phyloP scores from a whole-genome alignment of 768 basidiomycete genomes.

The Xerocomellus amylosporus region DNA sequence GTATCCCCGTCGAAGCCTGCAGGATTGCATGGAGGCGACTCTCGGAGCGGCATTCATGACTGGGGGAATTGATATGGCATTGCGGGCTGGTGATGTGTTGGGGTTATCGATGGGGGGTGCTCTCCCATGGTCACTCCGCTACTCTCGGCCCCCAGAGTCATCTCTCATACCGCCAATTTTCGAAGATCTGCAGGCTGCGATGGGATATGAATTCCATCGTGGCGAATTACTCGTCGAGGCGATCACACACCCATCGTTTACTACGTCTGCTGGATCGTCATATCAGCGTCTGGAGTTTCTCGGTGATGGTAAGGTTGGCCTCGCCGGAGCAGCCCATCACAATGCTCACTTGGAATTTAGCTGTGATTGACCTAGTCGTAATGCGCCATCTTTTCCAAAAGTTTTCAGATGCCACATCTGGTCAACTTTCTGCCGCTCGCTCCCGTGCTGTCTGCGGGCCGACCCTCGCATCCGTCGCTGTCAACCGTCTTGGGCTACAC shows the following conservation, averaged over 20 bases:
- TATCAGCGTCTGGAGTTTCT: slow-evolving; percentile 89
- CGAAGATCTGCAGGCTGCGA: slow-evolving; percentile 50
- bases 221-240: slow-evolving; percentile 71
- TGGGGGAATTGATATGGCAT: slow-evolving; percentile 68
- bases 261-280: slow-evolving; percentile 49
- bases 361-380: slow-evolving; percentile 69
- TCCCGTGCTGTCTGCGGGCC: slow-evolving; percentile 71
- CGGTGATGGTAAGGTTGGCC: slow-evolving; percentile 69
- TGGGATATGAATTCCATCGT: slow-evolving; percentile 70
- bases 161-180: slow-evolving; percentile 48
- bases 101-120: slow-evolving; percentile 73
- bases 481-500: slow-evolving; percentile 65
- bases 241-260: slow-evolving; percentile 82
- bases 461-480: slow-evolving; percentile 66
- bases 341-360: slow-evolving; percentile 35
- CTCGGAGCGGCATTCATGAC: slow-evolving; percentile 73
- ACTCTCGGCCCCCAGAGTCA: slow-evolving; percentile 32
- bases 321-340: not conserved
- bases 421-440: slow-evolving; percentile 70
- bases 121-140: slow-evolving; percentile 65
- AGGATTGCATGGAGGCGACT: slow-evolving; percentile 87
- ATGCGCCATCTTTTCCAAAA: slow-evolving; percentile 67
- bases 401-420: slow-evolving; percentile 70
- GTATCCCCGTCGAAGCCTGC: slow-evolving; percentile 68
- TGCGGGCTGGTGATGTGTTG: slow-evolving; percentile 61